Conservation (phyloP, 148 eudicot species). For the Fallopia convolvulus region DNA sequence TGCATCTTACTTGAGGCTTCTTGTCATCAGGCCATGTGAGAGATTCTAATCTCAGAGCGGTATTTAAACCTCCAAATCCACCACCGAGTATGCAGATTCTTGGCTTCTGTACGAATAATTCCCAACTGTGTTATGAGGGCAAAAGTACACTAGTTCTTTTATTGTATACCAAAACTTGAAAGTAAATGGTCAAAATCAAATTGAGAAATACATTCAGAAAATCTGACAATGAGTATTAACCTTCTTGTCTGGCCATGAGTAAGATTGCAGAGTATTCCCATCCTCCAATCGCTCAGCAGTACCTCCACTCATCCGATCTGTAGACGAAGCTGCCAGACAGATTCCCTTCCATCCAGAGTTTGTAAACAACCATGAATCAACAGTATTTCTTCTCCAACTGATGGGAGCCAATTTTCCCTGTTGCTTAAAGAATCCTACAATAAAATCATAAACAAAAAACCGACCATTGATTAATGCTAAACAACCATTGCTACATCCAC, state of each 20-base stretch:
- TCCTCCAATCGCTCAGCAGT: conserved; percentile 24
- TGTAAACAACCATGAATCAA: conserved; percentile 20
- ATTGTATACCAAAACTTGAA: not conserved
- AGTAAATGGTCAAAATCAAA: not conserved
- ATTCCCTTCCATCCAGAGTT: conserved; percentile 23
- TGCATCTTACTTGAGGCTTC: conserved; percentile 75
- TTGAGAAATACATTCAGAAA: not conserved
- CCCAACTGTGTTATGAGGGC: not conserved
- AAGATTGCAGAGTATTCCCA: conserved; percentile 29
- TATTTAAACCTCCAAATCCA: conserved; percentile 96
- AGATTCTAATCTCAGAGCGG: conserved; percentile 89
- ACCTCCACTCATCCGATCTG: conserved; percentile 28
- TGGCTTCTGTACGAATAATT: conserved; percentile 50
- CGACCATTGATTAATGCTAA: not conserved
- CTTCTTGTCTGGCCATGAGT: conserved; percentile 57
- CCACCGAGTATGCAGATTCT: conserved; percentile 97
- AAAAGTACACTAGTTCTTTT: not conserved
- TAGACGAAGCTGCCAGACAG: conserved; percentile 20
- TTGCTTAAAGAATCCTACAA: conserved; percentile 25
- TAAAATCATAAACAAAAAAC: conserved; percentile 1
- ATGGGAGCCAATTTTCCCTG: conserved; percentile 24
- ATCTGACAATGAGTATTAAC: conserved; percentile 14
- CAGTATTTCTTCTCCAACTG: conserved; percentile 16
- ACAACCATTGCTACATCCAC: not conserved
- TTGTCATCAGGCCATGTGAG: conserved; percentile 91